Evolutionary conservation across 768 basidiomycete genomes (phyloP), one percentile per base, ranked within the genome.

Genomic region (Floccularia luteovirens): DNA sequence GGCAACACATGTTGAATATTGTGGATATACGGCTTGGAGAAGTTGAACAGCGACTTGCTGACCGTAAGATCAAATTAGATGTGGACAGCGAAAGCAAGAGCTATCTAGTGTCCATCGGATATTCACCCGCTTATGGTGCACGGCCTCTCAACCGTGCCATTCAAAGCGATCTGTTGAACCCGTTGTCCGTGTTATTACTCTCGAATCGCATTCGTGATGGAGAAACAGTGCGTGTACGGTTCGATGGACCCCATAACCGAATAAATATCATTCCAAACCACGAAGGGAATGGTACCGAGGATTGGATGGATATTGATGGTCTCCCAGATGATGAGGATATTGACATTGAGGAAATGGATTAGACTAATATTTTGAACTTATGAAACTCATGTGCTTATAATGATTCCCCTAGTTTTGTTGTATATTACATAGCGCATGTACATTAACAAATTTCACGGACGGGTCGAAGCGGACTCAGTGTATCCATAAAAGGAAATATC

Each of bases 61-160:
- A 82, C 36, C 71, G 82, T 45, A 93, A 92, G 67, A 84, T 99
- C 54, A 76, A 60, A 34, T 66, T 98, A 23, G 74, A 82, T 37
- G 59, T 98, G 25, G 83, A 91, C 55, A 61, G 71, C n/a, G 77
- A 69, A 21, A 81, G 86, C 47, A 89, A 86, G 61, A 67, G 75
- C 40, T 90, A 81, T 54, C 74, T 92, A 22, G 72, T 73, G 45
- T 80, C 82, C 14, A 67, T 78, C 35, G 89, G 87, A 0, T 91
- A 89, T 60, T 85, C 85, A 34, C 68, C 90, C 1, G 64, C 70
- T 14, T 96, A 94, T 54, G 92, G 94, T 48, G 94, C 93, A 41
- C 79, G 94, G 30, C 96, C 94, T 1, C 73, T 97, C 47, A 89
- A 90, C 55, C 77, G 92, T 24, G 76, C 87, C 3, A 93, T 99